A percentile compares a stretch with the other conserved stretches of the same genome.
Conservation (phyloP, 1,284 basidiomycete genomes). For the Cutaneotrichosporon spelunceum region DNA sequence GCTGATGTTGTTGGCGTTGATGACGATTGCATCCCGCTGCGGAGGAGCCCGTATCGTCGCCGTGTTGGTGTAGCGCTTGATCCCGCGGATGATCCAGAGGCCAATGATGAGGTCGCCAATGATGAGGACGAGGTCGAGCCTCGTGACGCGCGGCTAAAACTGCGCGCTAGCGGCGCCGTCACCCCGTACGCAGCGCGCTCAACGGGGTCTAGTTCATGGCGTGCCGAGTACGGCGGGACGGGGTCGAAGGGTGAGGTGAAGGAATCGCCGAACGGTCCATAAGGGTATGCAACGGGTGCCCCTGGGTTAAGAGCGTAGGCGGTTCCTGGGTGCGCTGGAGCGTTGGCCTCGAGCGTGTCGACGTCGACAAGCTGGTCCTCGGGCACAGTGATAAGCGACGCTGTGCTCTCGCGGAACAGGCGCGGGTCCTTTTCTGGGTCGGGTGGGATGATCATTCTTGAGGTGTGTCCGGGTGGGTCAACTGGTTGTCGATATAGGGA, state of each 20-base stretch:
- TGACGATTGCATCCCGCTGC: neutral
- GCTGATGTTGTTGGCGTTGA: neutral
- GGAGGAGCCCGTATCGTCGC: neutral
- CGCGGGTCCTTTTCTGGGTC: constrained; percentile 51
- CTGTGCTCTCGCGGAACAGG: constrained; percentile 28
- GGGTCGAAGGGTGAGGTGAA: constrained; percentile 27
- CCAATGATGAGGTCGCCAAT: neutral
- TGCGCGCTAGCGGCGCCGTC: neutral
- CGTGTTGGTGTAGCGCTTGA: neutral
- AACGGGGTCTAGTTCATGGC: constrained; percentile 2
- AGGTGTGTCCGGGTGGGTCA: neutral
- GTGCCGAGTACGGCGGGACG: constrained; percentile 38
- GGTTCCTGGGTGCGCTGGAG: constrained; percentile 17
- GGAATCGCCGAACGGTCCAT: constrained; percentile 26
- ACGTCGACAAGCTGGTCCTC: constrained; percentile 15
- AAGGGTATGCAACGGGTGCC: constrained; percentile 12
- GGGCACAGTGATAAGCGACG: constrained; percentile 16
- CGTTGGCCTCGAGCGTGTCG: constrained; percentile 10
- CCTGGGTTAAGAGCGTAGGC: constrained; percentile 19
- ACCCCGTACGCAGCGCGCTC: neutral
- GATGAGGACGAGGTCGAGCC: constrained; percentile 13
- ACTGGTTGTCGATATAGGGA: neutral
- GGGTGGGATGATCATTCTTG: constrained; percentile 50
- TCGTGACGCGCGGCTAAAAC: constrained; percentile 3
- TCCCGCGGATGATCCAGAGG: neutral